These are phyloP conservation scores for Termitomyces titanicus DNA, from an alignment of 768 basidiomycete species.

Conservation along the genomic window DNA sequence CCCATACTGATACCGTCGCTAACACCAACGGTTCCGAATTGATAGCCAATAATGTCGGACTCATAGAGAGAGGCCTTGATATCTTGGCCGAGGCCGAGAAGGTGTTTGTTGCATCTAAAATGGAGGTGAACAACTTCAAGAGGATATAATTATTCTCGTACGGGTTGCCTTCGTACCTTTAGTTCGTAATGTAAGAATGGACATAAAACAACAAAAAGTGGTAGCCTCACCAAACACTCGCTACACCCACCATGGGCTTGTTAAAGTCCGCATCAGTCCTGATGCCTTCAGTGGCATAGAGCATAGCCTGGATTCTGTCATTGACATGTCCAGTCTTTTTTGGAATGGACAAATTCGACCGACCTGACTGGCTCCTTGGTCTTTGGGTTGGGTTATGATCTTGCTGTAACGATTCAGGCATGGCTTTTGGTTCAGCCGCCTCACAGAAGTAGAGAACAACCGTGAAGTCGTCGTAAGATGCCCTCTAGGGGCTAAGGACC, in stretches of 20 bases:
- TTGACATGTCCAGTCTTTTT: not conserved
- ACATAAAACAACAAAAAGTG: slow-evolving; percentile 1
- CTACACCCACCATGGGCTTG: slow-evolving; percentile 97
- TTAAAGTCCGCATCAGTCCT: slow-evolving; percentile 77
- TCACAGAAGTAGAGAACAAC: slow-evolving; percentile 34
- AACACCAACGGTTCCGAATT: slow-evolving; percentile 96
- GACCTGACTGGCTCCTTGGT: slow-evolving; percentile 94
- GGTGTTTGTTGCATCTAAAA: slow-evolving; percentile 88
- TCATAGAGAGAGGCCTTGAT: slow-evolving; percentile 77
- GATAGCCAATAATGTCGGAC: slow-evolving; percentile 84
- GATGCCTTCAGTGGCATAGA: slow-evolving; percentile 97
- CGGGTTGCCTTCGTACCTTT: slow-evolving; percentile 99
- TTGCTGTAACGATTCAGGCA: slow-evolving; percentile 73
- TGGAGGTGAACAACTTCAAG: not conserved
- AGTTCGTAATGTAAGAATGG: slow-evolving; percentile 15
- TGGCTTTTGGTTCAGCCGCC: slow-evolving; percentile 33
- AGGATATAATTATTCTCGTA: slow-evolving; percentile 40
- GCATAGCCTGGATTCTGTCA: slow-evolving; percentile 73
- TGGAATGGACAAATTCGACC: slow-evolving; percentile 6
- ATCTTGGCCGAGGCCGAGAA: slow-evolving; percentile 83
- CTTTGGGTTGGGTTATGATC: slow-evolving; percentile 85
- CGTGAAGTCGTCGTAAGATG: slow-evolving; percentile 28
- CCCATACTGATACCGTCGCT: slow-evolving; percentile 99
- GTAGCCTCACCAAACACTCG: slow-evolving; percentile 82
- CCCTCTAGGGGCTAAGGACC: slow-evolving; percentile 17